These are phyloP conservation scores for Claviceps sp. DNA, from an alignment of 2,329 filamentous ascomycete species.

Conservation along the genomic window DNA sequence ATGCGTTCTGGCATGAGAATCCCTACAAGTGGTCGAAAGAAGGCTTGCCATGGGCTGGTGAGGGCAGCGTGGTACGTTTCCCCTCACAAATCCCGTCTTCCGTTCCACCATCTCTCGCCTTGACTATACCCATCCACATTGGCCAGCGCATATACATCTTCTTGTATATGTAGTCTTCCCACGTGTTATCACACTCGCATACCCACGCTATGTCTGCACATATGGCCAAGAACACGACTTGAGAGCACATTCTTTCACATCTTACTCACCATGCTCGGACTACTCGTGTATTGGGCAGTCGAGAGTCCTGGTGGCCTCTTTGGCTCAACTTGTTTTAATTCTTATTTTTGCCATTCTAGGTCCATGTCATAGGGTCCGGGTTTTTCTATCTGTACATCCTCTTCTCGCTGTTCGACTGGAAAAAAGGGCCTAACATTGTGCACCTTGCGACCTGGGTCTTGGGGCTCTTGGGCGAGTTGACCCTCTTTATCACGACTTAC, in stretches of 20 bases:
- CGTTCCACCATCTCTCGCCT: background rate
- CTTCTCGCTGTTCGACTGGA: conserved; percentile 75
- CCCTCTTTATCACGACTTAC: conserved; percentile 57
- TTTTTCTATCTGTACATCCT: conserved; percentile 81
- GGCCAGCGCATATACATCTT: too few relatives aligned
- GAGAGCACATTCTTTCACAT: too few relatives aligned
- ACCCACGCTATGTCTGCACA: too few relatives aligned
- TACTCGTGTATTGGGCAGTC: too few relatives aligned
- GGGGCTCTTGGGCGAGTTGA: conserved; percentile 57
- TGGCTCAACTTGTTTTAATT: background rate
- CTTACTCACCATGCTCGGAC: too few relatives aligned
- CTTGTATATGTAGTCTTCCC: too few relatives aligned
- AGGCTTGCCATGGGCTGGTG: conserved; percentile 59
- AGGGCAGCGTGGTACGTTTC: conserved; percentile 56
- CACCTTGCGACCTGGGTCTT: conserved; percentile 72
- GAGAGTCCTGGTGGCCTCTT: background rate
- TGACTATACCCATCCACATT: background rate
- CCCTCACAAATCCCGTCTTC: too few relatives aligned
- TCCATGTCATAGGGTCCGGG: conserved; percentile 72
- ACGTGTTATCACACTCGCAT: too few relatives aligned
- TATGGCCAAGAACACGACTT: too few relatives aligned
- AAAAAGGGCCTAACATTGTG: conserved; percentile 64
- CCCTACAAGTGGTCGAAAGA: conserved; percentile 24
- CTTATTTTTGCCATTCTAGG: conserved; percentile 33
- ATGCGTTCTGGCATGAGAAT: conserved; percentile 45